Evolutionary conservation across 1,139 yeast species (phyloP).

Genomic region (Spathaspora jeffriesii): DNA sequence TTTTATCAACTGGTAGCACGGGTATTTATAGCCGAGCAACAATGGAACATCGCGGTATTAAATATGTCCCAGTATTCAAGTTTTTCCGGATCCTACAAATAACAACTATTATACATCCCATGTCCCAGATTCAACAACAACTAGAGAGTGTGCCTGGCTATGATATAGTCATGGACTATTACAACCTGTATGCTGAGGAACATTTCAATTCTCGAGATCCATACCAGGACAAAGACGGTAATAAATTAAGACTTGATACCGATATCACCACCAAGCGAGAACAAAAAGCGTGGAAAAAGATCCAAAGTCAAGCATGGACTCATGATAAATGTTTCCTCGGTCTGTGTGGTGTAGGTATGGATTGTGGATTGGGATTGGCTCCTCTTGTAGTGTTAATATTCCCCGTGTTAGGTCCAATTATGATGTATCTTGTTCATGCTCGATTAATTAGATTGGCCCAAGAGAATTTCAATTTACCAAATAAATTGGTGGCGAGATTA

Average conservation of each 20-base stretch:
- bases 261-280: constrained; percentile 58
- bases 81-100: background rate
- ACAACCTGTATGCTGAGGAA: constrained; percentile 68
- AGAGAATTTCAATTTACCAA: constrained; percentile 58
- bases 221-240: constrained; percentile 58
- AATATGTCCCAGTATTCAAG: background rate
- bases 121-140: constrained; percentile 33
- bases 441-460: constrained; percentile 62
- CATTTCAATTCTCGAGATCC: constrained; percentile 71
- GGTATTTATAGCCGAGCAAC: background rate
- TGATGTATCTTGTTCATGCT: constrained; percentile 78
- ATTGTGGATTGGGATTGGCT: constrained; percentile 77
- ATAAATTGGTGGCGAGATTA: constrained; percentile 60
- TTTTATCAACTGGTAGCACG: background rate
- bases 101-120: constrained; percentile 6
- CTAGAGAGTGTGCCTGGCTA: constrained; percentile 61
- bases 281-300: constrained; percentile 64
- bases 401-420: constrained; percentile 80
- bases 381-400: constrained; percentile 61
- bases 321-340: constrained; percentile 84
- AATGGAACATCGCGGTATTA: background rate
- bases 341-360: constrained; percentile 67
- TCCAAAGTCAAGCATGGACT: constrained; percentile 81
- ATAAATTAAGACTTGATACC: constrained; percentile 59
- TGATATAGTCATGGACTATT: constrained; percentile 51